Evolutionary conservation across 179 eudicot species (phyloP).

Genomic region (Patellifolia procumbens): DNA sequence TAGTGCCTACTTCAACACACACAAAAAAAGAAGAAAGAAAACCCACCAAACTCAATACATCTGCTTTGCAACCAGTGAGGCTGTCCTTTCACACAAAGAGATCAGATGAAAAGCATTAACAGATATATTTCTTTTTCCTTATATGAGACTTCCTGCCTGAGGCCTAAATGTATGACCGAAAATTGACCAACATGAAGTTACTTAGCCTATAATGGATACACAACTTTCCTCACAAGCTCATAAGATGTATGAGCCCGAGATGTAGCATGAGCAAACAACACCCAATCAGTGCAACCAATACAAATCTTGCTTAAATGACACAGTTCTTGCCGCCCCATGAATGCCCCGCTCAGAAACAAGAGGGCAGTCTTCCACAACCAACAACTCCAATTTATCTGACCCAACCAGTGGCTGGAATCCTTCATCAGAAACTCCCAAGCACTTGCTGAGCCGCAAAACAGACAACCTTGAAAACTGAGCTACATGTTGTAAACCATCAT

Average conservation of each 20-base stretch:
- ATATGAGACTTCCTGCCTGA: no score
- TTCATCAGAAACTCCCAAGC: slow-evolving; percentile 74
- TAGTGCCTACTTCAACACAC: no score
- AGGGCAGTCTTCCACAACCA: slow-evolving; percentile 79
- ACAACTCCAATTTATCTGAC: slow-evolving; percentile 44
- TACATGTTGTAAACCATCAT: slow-evolving; percentile 70
- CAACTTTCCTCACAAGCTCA: background rate
- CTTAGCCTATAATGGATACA: background rate
- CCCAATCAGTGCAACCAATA: slow-evolving; percentile 68
- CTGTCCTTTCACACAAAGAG: background rate
- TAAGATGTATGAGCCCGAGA: background rate
- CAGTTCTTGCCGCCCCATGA: slow-evolving; percentile 62
- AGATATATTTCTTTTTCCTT: no score
- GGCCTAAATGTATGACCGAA: background rate
- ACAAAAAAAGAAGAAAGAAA: no score
- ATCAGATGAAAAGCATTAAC: background rate
- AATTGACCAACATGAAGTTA: no score
- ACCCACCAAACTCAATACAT: no score
- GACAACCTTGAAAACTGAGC: slow-evolving; percentile 46
- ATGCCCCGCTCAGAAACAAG: slow-evolving; percentile 70
- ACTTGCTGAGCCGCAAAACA: slow-evolving; percentile 59
- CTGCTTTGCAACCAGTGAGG: no score
- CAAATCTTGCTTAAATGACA: slow-evolving; percentile 71
- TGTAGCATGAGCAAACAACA: background rate
- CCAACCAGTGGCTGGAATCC: slow-evolving; percentile 69